Evolutionary conservation across 2,329 filamentous ascomycete genomes (phyloP).

Genomic region (Metarhizium sp.): DNA sequence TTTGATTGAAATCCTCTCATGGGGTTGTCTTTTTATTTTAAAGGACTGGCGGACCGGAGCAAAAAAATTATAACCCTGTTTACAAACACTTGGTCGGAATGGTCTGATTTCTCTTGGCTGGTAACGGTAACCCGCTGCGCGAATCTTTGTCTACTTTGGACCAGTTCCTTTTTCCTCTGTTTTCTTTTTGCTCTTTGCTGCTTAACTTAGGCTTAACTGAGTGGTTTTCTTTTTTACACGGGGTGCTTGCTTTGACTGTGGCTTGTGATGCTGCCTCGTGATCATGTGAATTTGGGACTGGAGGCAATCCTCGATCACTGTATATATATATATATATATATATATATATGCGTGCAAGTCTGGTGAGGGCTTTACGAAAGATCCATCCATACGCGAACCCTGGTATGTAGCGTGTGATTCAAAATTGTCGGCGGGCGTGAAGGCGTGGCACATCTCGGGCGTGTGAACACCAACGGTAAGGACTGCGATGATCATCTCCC

Average conservation of each 20-base stretch:
- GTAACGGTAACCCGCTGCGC: background rate
- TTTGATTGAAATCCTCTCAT: conserved; percentile 6
- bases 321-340: too few species aligned
- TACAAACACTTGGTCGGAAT: background rate
- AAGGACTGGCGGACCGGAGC: background rate
- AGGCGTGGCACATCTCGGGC: too few species aligned
- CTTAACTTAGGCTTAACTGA: background rate
- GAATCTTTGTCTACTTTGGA: background rate
- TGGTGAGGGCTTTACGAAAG: too few species aligned
- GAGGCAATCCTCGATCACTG: too few species aligned
- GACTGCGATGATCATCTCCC: too few species aligned
- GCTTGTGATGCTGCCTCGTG: background rate
- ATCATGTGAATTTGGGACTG: background rate
- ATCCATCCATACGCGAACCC: too few species aligned
- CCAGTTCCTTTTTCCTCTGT: background rate
- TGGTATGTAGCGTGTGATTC: too few species aligned
- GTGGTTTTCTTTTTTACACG: background rate
- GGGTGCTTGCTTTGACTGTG: background rate
- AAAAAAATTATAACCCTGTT: background rate
- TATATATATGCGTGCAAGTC: too few species aligned
- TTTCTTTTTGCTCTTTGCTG: background rate
- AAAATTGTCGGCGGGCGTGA: too few species aligned
- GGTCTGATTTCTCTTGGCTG: background rate
- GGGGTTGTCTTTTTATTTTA: conserved; percentile 1
- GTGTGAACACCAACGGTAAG: too few species aligned